Conservation (phyloP, 805 yeast genomes). For the Teunomyces pallodes region DNA sequence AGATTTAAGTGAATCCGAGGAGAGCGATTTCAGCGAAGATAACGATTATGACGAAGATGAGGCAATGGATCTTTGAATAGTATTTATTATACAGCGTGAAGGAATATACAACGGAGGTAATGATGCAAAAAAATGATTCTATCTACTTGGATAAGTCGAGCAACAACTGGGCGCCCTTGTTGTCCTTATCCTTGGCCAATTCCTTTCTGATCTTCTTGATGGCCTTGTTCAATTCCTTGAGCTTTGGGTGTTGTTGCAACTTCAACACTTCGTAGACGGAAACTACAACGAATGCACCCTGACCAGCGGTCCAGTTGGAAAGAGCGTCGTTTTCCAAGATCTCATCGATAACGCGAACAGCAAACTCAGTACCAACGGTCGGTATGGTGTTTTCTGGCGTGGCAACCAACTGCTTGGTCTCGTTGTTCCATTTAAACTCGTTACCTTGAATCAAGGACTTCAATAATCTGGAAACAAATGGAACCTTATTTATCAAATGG, state of each 20-base stretch:
- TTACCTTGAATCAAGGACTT: slow-evolving; percentile 82
- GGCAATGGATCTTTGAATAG: background rate
- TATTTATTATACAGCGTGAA: slow-evolving; percentile 1
- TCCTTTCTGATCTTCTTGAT: slow-evolving; percentile 51
- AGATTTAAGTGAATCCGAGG: slow-evolving; percentile 5
- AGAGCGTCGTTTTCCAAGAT: slow-evolving; percentile 48
- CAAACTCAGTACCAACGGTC: slow-evolving; percentile 58
- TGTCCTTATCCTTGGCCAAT: slow-evolving; percentile 44
- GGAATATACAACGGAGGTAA: slow-evolving; percentile 3
- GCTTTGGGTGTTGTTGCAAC: slow-evolving; percentile 37
- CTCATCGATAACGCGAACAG: slow-evolving; percentile 50
- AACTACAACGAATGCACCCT: slow-evolving; percentile 79
- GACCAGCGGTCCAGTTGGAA: slow-evolving; percentile 60
- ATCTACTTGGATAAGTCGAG: slow-evolving; percentile 18
- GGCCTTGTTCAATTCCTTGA: slow-evolving; percentile 49
- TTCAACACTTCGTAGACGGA: slow-evolving; percentile 69
- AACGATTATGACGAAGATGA: slow-evolving; percentile 12
- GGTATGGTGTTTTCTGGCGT: slow-evolving; percentile 39
- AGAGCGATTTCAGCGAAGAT: slow-evolving; percentile 17
- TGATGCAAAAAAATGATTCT: background rate
- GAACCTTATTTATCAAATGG: slow-evolving; percentile 63
- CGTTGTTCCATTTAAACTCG: slow-evolving; percentile 65
- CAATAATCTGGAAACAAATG: slow-evolving; percentile 71
- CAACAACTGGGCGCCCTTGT: slow-evolving; percentile 59
- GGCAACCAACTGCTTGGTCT: slow-evolving; percentile 45